Conservation (phyloP, 1,139 yeast genomes). For the Debaryomyces fabryi region DNA sequence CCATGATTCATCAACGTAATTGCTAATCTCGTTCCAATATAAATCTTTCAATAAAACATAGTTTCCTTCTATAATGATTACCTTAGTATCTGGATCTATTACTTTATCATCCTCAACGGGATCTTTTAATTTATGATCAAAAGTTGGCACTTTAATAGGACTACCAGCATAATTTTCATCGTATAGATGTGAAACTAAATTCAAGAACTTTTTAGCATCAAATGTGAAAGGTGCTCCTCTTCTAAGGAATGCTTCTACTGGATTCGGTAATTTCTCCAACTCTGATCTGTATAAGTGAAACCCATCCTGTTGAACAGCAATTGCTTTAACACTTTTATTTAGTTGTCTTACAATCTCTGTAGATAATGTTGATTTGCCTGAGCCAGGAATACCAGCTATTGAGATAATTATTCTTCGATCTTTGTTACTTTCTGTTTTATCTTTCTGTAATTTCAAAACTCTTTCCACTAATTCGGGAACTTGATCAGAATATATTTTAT, state of each 20-base stretch:
- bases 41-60: slow-evolving; percentile 55
- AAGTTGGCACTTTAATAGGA: slow-evolving; percentile 60
- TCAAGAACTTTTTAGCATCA: slow-evolving; percentile 52
- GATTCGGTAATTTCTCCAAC: slow-evolving; percentile 53
- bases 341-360: slow-evolving; percentile 23
- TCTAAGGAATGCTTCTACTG: slow-evolving; percentile 58
- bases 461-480: slow-evolving; percentile 12
- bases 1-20: slow-evolving; percentile 47
- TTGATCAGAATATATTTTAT: slow-evolving; percentile 9
- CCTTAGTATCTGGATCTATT: slow-evolving; percentile 44
- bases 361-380: slow-evolving; percentile 78
- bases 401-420: slow-evolving; percentile 51
- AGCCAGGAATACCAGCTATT: slow-evolving; percentile 78
- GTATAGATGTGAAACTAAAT: slow-evolving; percentile 25
- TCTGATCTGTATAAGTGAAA: slow-evolving; percentile 69
- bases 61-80: slow-evolving; percentile 68
- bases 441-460: slow-evolving; percentile 9
- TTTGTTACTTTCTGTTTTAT: slow-evolving; percentile 6
- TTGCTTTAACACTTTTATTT: slow-evolving; percentile 20
- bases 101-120: slow-evolving; percentile 57
- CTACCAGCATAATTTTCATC: slow-evolving; percentile 23
- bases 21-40: slow-evolving; percentile 51
- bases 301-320: slow-evolving; percentile 68
- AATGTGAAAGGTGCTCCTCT: slow-evolving; percentile 90
- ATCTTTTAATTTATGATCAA: slow-evolving; percentile 72